A percentile compares a stretch with the other conserved stretches of the same genome.
Conservation (phyloP, 768 basidiomycete species). For the Podaxis sp. region DNA sequence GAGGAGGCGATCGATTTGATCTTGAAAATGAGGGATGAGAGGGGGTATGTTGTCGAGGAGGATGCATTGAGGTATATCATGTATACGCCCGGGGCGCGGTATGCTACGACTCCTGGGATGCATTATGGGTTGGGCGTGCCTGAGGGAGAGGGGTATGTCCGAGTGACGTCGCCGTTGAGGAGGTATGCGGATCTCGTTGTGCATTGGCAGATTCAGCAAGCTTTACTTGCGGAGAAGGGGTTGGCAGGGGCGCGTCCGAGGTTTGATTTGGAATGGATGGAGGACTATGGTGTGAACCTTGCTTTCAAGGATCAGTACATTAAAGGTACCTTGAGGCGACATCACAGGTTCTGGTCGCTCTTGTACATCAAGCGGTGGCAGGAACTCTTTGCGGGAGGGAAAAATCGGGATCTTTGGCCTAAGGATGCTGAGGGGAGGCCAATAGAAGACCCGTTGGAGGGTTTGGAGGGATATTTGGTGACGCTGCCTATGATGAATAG, state of each 20-base stretch:
- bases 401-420: constrained; percentile 10
- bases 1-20: constrained; percentile 43
- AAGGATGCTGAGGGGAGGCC: background rate
- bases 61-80: constrained; percentile 33
- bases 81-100: constrained; percentile 35
- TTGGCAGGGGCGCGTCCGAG: constrained; percentile 27
- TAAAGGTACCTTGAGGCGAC: constrained; percentile 19
- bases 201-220: constrained; percentile 94
- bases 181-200: constrained; percentile 77
- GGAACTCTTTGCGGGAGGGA: constrained; percentile 14
- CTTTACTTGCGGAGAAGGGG: constrained; percentile 46
- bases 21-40: constrained; percentile 44
- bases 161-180: constrained; percentile 85
- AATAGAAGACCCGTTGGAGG: constrained; percentile 23
- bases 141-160: constrained; percentile 76
- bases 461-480: constrained; percentile 24
- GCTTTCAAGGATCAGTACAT: constrained; percentile 23
- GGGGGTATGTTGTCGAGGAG: constrained; percentile 43
- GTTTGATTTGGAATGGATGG: constrained; percentile 49
- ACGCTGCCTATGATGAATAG: constrained; percentile 15
- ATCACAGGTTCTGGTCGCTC: constrained; percentile 35
- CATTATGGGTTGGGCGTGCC: constrained; percentile 75
- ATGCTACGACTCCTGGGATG: constrained; percentile 51
- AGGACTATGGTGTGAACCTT: constrained; percentile 35
- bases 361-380: constrained; percentile 39